Evolutionary conservation across 2,329 filamentous ascomycete genomes (phyloP), one percentile per base, ranked within the genome.

Genomic region (Epichloe sibirici): DNA sequence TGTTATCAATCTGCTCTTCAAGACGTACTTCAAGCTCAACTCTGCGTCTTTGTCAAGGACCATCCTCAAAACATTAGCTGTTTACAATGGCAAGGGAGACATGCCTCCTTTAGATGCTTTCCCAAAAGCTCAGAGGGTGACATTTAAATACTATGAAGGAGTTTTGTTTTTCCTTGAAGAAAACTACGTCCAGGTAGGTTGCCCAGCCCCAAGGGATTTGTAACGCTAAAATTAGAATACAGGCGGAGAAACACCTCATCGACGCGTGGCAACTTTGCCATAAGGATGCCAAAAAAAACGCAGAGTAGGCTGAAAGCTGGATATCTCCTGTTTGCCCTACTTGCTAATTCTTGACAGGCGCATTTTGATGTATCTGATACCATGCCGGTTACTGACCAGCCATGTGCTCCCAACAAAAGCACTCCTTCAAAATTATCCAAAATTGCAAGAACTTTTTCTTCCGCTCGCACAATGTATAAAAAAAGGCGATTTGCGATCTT

Each of bases 11-110:
- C 78, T 98, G 7, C 76, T 96, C 13, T 98, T 98, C 80, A 97
- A 97, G 71, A 97, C 90, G 1, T 96, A 97, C 68, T 98, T 98
- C 74, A 94, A 88, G 73, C 75, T 97, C 57, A 95, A 95, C 70
- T 88, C 86, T 37, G 85, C 94, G 53, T 83, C 82, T n/a, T 74
- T 97, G 21, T 95, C 85, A 17, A 90, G 93, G 65, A 96, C 93
- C 58, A 85, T 97, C 48, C 75, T 98, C 46, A 88, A 85, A 59
- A 90, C 89, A 0, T 76, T 98, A 47, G 78, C 84, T 46, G 90
- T 90, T 12, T 85, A 86, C 51, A 70, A 75, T 53, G 75, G 83
- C 43, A 72, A 75, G 55, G 78, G 81, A 45, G 91, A 98, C 61
- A 85, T 98, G 72, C 93, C 93, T 0, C 73, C 79, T 0, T 74